phyloP scores from a whole-genome alignment of 176 grass and related monocot species.

The Oryza nivara region DNA sequence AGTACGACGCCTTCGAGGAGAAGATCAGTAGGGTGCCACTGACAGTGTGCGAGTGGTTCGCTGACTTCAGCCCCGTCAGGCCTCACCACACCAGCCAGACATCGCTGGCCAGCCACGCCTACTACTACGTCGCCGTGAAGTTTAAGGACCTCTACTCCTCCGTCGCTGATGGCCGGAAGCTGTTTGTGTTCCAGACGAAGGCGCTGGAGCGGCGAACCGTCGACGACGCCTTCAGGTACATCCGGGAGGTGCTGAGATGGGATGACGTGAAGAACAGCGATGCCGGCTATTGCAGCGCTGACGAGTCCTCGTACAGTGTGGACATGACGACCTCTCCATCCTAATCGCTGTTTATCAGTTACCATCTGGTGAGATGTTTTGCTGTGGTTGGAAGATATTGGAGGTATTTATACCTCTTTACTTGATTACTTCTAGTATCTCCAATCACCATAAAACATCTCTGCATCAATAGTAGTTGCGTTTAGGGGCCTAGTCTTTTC shows the following conservation, averaged over 20 bases:
- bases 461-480: background rate
- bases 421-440: background rate
- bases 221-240: conserved; percentile 64
- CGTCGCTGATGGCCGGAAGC: conserved; percentile 42
- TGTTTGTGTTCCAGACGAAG: conserved; percentile 69
- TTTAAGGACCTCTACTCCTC: conserved; percentile 70
- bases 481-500: too few relatives aligned
- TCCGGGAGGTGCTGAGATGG: conserved; percentile 71
- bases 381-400: background rate
- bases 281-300: conserved; percentile 39
- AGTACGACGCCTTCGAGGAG: conserved; percentile 68
- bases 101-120: conserved; percentile 61
- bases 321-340: conserved; percentile 57
- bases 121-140: conserved; percentile 68
- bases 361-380: background rate
- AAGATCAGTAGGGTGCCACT: conserved; percentile 52
- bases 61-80: conserved; percentile 62
- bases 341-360: background rate
- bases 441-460: background rate
- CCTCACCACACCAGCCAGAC: conserved; percentile 57
- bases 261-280: conserved; percentile 59
- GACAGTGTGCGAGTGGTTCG: conserved; percentile 55
- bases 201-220: conserved; percentile 54
- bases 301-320: conserved; percentile 63
- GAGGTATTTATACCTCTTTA: background rate